Conservation (phyloP, 2,329 filamentous ascomycete species). For the Fusarium armeniacum region DNA sequence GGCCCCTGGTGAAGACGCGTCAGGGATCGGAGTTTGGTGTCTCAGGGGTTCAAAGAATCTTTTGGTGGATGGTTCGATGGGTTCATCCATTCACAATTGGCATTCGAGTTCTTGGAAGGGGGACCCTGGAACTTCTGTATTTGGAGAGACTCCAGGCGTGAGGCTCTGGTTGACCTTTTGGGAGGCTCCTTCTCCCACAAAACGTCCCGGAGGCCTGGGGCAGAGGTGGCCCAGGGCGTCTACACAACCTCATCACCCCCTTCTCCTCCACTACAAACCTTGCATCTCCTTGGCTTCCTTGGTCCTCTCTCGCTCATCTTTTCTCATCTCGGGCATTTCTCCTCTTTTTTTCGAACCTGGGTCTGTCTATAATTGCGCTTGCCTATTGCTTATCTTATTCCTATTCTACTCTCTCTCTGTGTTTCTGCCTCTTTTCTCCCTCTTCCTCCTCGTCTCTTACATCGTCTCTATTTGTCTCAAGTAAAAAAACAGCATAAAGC, state of each 20-base stretch:
- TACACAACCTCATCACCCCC: conserved; percentile 31
- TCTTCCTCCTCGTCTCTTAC: conserved; percentile 29
- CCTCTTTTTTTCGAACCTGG: conserved; percentile 36
- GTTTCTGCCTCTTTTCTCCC: conserved; percentile 13
- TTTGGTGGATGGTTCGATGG: conserved; percentile 38
- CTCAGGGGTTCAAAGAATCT: conserved; percentile 42
- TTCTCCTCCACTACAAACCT: conserved; percentile 32
- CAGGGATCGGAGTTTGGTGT: conserved; percentile 28
- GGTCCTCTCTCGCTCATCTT: conserved; percentile 37
- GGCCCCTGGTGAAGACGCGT: conserved; percentile 27
- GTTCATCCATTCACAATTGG: conserved; percentile 22
- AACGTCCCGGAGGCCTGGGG: conserved; percentile 4
- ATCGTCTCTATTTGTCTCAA: conserved; percentile 34
- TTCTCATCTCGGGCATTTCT: conserved; percentile 39
- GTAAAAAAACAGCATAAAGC: conserved; percentile 35
- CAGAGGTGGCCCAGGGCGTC: conserved; percentile 26
- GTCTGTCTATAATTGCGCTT: conserved; percentile 28
- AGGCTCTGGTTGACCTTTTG: conserved; percentile 5
- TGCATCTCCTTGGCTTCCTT: conserved; percentile 39
- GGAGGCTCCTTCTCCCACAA: neutral
- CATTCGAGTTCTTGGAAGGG: conserved; percentile 2
- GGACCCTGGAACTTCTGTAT: conserved; percentile 11
- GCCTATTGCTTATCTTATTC: conserved; percentile 36
- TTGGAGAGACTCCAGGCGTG: conserved; percentile 39
- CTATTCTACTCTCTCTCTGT: conserved; percentile 21